Evolutionary conservation across 2,329 filamentous ascomycete species (phyloP).

Genomic region (Phoma sp.): DNA sequence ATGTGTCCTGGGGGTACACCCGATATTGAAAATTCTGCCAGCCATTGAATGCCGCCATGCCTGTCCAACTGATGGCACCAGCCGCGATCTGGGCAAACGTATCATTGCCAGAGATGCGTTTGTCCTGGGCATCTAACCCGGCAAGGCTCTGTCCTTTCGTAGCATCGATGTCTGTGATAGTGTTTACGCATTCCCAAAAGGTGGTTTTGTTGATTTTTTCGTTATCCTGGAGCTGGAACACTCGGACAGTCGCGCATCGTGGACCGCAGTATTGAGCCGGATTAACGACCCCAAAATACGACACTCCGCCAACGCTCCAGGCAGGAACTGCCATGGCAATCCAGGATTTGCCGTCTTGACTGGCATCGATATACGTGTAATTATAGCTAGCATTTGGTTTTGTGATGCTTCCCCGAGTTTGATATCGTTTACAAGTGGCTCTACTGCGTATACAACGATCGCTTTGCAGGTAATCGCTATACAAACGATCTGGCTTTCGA

Average conservation of each 20-base stretch:
- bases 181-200: constrained; percentile 6
- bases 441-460: constrained; percentile 8
- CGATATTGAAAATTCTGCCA: constrained; percentile 20
- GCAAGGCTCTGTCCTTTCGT: neutral
- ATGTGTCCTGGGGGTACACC: constrained; percentile 31
- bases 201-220: neutral
- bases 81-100: constrained; percentile 38
- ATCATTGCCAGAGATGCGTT: constrained; percentile 35
- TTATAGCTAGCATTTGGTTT: too few relatives aligned
- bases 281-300: too few relatives aligned
- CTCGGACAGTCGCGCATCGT: neutral
- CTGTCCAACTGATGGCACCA: constrained; percentile 43
- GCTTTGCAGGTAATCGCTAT: constrained; percentile 34
- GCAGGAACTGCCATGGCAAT: too few relatives aligned
- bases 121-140: constrained; percentile 25
- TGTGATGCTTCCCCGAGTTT: neutral
- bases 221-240: too few relatives aligned
- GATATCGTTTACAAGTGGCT: neutral
- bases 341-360: too few relatives aligned
- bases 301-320: too few relatives aligned
- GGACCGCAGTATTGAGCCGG: neutral
- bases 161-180: neutral
- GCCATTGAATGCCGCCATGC: constrained; percentile 26
- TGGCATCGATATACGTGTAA: too few relatives aligned
- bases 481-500: constrained; percentile 36